Conservation (phyloP, 495 filamentous ascomycete species). For the Diplogelasinospora grovesii region DNA sequence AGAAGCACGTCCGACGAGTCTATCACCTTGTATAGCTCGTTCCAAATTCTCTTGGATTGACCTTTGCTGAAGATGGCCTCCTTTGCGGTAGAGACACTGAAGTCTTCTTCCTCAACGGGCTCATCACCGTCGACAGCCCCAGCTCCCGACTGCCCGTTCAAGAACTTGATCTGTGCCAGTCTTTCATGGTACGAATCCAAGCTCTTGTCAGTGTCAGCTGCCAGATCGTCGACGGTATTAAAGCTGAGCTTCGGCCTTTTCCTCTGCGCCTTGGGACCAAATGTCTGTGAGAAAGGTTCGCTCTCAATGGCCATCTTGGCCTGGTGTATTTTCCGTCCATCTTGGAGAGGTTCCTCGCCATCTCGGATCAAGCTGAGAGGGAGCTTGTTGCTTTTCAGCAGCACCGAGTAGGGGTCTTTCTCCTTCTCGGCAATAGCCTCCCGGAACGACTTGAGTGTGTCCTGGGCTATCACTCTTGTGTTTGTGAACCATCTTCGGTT, state of each 20-base stretch:
- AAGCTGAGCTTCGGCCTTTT: constrained; percentile 87
- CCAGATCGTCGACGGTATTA: constrained; percentile 71
- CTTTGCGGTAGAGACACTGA: constrained; percentile 57
- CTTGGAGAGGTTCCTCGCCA: constrained; percentile 46
- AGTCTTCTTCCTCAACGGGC: constrained; percentile 40
- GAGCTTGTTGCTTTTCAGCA: constrained; percentile 85
- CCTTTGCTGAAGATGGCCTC: constrained; percentile 94
- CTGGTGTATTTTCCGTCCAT: constrained; percentile 83
- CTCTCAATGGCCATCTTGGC: constrained; percentile 92
- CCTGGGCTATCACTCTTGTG: constrained; percentile 55
- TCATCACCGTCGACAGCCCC: constrained; percentile 51
- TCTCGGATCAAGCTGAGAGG: constrained; percentile 35
- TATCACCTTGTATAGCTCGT: constrained; percentile 86
- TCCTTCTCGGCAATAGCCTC: constrained; percentile 87
- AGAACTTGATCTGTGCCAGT: constrained; percentile 60
- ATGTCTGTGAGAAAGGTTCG: constrained; percentile 78
- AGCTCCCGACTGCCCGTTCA: constrained; percentile 60
- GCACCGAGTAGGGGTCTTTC: constrained; percentile 83
- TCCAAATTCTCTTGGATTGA: constrained; percentile 93
- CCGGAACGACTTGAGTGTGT: constrained; percentile 68
- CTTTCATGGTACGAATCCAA: constrained; percentile 75
- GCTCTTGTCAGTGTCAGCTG: constrained; percentile 66
- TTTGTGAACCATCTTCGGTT: constrained; percentile 73
- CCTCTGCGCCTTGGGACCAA: constrained; percentile 86
- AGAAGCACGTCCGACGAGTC: constrained; percentile 95